Evolutionary conservation across 2,329 filamentous ascomycete genomes (phyloP), one percentile per base, ranked within the genome.

Genomic region (Shiraia sp.): DNA sequence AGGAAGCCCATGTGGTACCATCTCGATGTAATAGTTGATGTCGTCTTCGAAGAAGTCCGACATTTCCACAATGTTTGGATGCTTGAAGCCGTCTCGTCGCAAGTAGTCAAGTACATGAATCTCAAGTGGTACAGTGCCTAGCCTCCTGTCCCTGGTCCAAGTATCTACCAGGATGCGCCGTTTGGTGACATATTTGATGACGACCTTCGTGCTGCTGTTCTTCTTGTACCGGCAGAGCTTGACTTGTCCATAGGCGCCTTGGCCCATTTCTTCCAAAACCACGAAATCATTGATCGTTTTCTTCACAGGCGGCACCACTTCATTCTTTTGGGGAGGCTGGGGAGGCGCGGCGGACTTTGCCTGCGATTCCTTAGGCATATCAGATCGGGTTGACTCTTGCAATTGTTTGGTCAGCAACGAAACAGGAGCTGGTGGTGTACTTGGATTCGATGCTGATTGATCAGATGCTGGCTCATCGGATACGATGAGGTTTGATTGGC

Each of bases 151-250:
- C 42, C 93, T 83, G 23, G 92, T 97, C 93, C 93, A 99, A 0
- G 93, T 99, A 71, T 99, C 93, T 48, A 99, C 92, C 10, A 99
- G 79, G 67, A 99, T 99, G 31, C 92, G 87, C 45, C 88, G 85
- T 73, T 99, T 99, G 4, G 93, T 97, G 35, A 99, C 93, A 67
- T 95, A 99, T 69, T 99, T 99, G 63, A 99, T 80, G 14, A 99
- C 92, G 49, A 95, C 87, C 70, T 95, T 96, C 66, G 86, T 87
- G 37, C 81, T 75, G 16, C 76, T 82, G 36, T 80, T 82, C 59
- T 85, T 83, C 72, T 91, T 95, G 73, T 93, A 87, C 22, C 91
- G 83, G 37, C 88, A 92, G 33, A 99, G 79, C 69, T 99, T 99
- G 44, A 99, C 93, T 71, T 99, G 92, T 2, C 93, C 93, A 65